These are phyloP conservation scores for Coemansia sp. DNA, from an alignment of 192 early-diverging fungal genomes.

Conservation along the genomic window DNA sequence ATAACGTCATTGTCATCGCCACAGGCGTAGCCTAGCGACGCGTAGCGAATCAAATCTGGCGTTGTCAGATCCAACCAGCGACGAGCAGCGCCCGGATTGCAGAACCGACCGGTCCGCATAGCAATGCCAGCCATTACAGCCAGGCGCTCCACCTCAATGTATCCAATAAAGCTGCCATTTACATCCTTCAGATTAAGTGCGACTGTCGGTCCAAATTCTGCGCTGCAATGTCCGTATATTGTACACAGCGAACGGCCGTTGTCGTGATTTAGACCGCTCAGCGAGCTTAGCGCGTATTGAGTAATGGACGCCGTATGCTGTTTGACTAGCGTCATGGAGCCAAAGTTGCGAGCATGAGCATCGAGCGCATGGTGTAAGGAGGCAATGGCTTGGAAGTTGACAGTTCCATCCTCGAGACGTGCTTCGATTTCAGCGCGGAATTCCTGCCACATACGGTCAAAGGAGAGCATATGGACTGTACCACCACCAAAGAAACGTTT, in stretches of 20 bases:
- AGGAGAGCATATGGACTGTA: conserved; percentile 62
- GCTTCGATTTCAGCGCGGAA: conserved; percentile 53
- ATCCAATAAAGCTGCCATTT: conserved; percentile 61
- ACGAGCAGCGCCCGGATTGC: conserved; percentile 79
- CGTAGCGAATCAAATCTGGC: conserved; percentile 52
- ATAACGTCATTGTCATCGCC: conserved; percentile 74
- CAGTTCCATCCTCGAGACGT: conserved; percentile 74
- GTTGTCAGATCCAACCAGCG: conserved; percentile 62
- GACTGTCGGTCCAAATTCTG: conserved; percentile 62
- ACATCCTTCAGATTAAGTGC: conserved; percentile 67
- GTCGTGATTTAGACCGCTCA: conserved; percentile 56
- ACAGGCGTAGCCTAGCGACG: conserved; percentile 67
- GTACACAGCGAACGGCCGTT: conserved; percentile 56
- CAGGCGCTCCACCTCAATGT: conserved; percentile 63
- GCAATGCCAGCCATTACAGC: conserved; percentile 67
- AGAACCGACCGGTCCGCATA: conserved; percentile 71
- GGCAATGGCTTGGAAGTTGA: conserved; percentile 73
- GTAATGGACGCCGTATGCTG: conserved; percentile 56
- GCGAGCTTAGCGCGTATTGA: conserved; percentile 28
- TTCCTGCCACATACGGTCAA: conserved; percentile 59
- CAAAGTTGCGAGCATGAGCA: conserved; percentile 48
- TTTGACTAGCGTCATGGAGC: conserved; percentile 38
- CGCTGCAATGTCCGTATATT: conserved; percentile 23
- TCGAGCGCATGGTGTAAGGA: conserved; percentile 71
- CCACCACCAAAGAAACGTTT: conserved; percentile 81